Evolutionary conservation across 257 asterid genomes (phyloP).

Genomic region (Lavandula angustifolia): DNA sequence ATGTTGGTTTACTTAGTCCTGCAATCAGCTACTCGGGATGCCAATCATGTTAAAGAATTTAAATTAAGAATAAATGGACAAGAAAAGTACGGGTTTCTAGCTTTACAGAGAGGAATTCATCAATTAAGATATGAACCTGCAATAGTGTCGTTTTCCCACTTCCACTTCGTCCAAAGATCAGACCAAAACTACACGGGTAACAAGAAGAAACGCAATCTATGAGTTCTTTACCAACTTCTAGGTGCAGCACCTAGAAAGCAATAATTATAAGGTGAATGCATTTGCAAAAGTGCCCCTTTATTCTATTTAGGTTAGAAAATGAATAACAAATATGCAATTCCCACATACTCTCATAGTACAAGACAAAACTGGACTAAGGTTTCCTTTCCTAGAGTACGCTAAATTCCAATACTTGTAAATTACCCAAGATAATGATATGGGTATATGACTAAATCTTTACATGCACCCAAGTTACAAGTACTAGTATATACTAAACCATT

Average conservation of each 20-base stretch:
- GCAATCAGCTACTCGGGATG: slow-evolving; percentile 71
- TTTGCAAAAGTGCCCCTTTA: slow-evolving; percentile 8
- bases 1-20: slow-evolving; percentile 84
- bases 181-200: slow-evolving; percentile 60
- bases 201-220: slow-evolving; percentile 23
- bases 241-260: slow-evolving; percentile 14
- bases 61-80: slow-evolving; percentile 11
- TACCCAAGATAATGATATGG: slow-evolving; percentile 7
- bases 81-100: slow-evolving; percentile 3
- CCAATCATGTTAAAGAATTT: slow-evolving; percentile 30
- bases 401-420: background rate
- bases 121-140: slow-evolving; percentile 58
- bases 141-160: slow-evolving; percentile 93
- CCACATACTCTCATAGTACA: background rate
- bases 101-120: slow-evolving; percentile 6
- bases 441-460: too few species aligned
- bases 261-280: too few species aligned
- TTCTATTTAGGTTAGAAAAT: slow-evolving; percentile 11
- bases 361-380: slow-evolving; percentile 12
- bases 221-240: slow-evolving; percentile 17
- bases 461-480: slow-evolving; percentile 12
- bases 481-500: too few species aligned
- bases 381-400: background rate
- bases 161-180: slow-evolving; percentile 94
- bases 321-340: background rate